Conservation (phyloP, 1,284 basidiomycete species). For the Rhizoctonia solani region DNA sequence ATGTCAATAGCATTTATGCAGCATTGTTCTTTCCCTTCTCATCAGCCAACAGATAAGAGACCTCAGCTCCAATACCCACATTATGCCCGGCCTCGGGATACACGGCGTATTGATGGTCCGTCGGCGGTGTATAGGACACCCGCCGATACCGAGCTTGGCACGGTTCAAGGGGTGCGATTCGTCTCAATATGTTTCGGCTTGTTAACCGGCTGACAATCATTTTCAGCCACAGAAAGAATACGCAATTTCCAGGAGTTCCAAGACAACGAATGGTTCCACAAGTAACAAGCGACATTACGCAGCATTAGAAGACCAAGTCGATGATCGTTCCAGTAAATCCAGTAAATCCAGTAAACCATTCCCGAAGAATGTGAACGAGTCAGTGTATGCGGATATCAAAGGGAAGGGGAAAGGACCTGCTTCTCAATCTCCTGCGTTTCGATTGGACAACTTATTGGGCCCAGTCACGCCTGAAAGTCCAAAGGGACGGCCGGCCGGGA, state of each 20-base stretch:
- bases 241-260: neutral
- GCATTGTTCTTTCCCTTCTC: neutral
- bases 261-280: neutral
- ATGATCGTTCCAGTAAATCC: neutral
- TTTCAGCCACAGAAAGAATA: neutral
- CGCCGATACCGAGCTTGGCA: neutral
- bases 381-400: neutral
- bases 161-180: conserved; percentile 12
- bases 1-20: neutral
- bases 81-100: neutral
- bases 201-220: neutral
- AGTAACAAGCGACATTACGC: conserved; percentile 1
- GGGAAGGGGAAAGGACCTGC: conserved; percentile 17
- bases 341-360: neutral
- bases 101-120: neutral
- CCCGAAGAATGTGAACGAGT: neutral
- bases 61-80: neutral
- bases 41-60: neutral
- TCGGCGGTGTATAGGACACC: neutral
- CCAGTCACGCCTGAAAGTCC: neutral
- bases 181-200: neutral
- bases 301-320: neutral
- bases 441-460: conserved; percentile 12
- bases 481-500: neutral
- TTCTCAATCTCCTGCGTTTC: conserved; percentile 22